Evolutionary conservation across 108 stramenopile species (phyloP).

Genomic region (Craspedostauros australis): DNA sequence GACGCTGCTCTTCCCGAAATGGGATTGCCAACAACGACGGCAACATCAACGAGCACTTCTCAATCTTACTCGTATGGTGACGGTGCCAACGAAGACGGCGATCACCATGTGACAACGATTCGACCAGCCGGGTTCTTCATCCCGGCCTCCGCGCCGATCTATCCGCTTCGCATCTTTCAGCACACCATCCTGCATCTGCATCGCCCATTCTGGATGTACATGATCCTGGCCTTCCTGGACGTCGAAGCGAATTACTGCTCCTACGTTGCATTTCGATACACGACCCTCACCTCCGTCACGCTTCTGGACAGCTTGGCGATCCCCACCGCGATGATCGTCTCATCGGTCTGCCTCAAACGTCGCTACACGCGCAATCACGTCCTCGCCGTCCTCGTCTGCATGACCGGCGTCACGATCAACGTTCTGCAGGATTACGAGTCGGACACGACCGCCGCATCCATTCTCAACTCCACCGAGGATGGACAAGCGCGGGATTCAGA

Average conservation of each 20-base stretch:
- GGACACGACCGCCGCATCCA: conserved; percentile 8
- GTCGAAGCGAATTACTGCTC: conserved; percentile 90
- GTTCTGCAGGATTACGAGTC: conserved; percentile 73
- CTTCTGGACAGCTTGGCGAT: conserved; percentile 92
- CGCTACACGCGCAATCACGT: conserved; percentile 62
- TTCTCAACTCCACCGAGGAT: not conserved
- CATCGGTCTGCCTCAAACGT: conserved; percentile 52
- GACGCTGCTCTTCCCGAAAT: too few species aligned
- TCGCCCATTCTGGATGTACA: conserved; percentile 42
- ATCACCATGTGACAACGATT: too few species aligned
- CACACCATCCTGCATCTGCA: too few species aligned
- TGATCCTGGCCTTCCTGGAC: conserved; percentile 77
- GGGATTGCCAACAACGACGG: too few species aligned
- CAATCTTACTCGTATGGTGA: too few species aligned
- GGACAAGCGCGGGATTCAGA: conserved; percentile 8
- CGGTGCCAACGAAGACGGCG: too few species aligned
- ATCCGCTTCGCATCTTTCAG: too few species aligned
- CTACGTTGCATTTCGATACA: conserved; percentile 84
- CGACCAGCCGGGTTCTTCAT: too few species aligned
- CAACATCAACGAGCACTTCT: too few species aligned
- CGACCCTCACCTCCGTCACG: conserved; percentile 87
- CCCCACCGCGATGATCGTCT: conserved; percentile 89
- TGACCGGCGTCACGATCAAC: conserved; percentile 75
- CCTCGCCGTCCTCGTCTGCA: conserved; percentile 73
- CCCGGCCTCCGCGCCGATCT: too few species aligned